Conservation (phyloP, 768 basidiomycete species). For the Collybia sordida region DNA sequence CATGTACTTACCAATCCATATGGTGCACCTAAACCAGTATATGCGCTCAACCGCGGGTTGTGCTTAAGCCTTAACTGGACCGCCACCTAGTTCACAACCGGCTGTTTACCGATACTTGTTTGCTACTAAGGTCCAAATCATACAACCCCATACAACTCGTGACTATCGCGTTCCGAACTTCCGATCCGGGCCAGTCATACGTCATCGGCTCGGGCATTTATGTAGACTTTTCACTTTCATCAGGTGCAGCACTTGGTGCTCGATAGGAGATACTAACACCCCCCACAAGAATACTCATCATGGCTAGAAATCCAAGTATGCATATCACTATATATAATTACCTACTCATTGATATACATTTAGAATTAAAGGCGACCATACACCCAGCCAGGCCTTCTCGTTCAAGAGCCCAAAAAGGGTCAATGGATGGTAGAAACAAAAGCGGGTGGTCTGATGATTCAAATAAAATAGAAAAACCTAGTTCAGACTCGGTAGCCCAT, state of each 20-base stretch:
- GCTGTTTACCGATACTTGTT: too few relatives aligned
- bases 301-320: slow-evolving; percentile 26
- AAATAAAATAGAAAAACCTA: slow-evolving; percentile 1
- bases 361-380: neutral
- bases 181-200: too few relatives aligned
- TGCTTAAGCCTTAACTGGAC: too few relatives aligned
- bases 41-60: neutral
- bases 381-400: slow-evolving; percentile 20
- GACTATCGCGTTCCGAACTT: too few relatives aligned
- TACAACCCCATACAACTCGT: too few relatives aligned
- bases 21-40: too few relatives aligned
- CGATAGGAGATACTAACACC: neutral
- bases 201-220: too few relatives aligned
- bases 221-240: too few relatives aligned
- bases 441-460: slow-evolving; percentile 12
- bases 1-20: slow-evolving; percentile 50
- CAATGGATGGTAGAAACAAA: slow-evolving; percentile 6
- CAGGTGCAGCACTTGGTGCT: too few relatives aligned
- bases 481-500: slow-evolving; percentile 2
- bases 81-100: too few relatives aligned
- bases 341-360: neutral
- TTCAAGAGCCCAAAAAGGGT: slow-evolving; percentile 13
- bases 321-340: neutral
- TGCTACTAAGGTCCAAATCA: too few relatives aligned
- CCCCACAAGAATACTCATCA: slow-evolving; percentile 4